Conservation (phyloP, 495 filamentous ascomycete genomes). For the Tuber indicum region DNA sequence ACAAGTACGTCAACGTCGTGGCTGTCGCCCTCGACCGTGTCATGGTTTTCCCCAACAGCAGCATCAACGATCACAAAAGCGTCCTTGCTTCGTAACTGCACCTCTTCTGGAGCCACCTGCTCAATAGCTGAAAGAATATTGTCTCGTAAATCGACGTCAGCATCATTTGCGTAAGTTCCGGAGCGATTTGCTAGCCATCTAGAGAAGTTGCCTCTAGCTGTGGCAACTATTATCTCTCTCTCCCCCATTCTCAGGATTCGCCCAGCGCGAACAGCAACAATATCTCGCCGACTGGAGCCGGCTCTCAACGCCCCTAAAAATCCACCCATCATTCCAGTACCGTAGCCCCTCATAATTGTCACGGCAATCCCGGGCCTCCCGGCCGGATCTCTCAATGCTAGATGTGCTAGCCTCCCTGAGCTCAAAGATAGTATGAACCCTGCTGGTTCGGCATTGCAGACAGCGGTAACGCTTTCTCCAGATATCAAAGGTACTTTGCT, state of each 20-base stretch:
- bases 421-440: conserved; percentile 80
- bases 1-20: conserved; percentile 32
- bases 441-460: conserved; percentile 75
- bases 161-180: conserved; percentile 51
- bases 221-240: conserved; percentile 71
- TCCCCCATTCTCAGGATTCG: conserved; percentile 67
- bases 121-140: conserved; percentile 43
- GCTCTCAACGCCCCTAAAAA: conserved; percentile 64
- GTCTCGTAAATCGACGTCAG: conserved; percentile 44
- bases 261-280: conserved; percentile 68
- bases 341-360: conserved; percentile 61
- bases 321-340: conserved; percentile 66
- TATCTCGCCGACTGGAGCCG: conserved; percentile 60
- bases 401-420: conserved; percentile 73
- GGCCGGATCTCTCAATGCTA: conserved; percentile 75
- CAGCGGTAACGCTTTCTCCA: conserved; percentile 66
- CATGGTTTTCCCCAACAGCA: conserved; percentile 29
- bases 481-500: conserved; percentile 52
- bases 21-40: conserved; percentile 18
- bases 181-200: conserved; percentile 83
- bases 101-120: conserved; percentile 24
- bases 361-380: conserved; percentile 72
- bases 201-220: conserved; percentile 65
- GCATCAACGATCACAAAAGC: conserved; percentile 36
- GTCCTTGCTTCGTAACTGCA: conserved; percentile 25